Conservation (phyloP, 208 protist species). For the Wallacemonas sp. region DNA sequence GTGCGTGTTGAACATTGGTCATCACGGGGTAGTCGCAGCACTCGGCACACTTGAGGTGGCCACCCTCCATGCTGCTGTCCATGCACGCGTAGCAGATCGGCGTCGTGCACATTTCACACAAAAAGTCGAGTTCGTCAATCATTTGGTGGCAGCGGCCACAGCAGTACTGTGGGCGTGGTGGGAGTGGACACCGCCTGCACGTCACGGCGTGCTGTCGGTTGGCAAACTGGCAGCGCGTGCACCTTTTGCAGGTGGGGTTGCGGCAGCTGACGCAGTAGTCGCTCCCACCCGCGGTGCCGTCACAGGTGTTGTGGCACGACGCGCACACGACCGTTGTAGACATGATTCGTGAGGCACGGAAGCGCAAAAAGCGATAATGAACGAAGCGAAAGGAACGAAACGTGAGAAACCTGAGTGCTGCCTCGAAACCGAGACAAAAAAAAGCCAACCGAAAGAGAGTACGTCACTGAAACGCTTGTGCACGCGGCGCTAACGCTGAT, state of each 20-base stretch:
- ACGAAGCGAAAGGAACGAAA: too few species aligned
- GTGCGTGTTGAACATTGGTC: neutral
- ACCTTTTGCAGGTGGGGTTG: slow-evolving; percentile 38
- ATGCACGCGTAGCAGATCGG: slow-evolving; percentile 67
- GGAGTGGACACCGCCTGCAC: slow-evolving; percentile 44
- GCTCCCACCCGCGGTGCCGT: slow-evolving; percentile 14
- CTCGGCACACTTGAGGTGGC: slow-evolving; percentile 59
- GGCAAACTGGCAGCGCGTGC: slow-evolving; percentile 22
- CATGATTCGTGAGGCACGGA: too few species aligned
- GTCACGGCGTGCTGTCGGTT: slow-evolving; percentile 45
- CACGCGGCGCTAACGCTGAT: too few species aligned
- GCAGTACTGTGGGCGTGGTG: slow-evolving; percentile 18
- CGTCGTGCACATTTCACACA: slow-evolving; percentile 62
- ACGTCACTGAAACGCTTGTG: too few species aligned
- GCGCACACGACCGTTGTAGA: neutral
- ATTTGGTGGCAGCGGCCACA: slow-evolving; percentile 52
- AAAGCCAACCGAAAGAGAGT: too few species aligned
- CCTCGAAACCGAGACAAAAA: too few species aligned
- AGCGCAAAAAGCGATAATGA: too few species aligned
- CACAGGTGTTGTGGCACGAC: slow-evolving; percentile 16
- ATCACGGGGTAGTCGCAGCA: slow-evolving; percentile 60
- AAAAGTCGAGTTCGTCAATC: slow-evolving; percentile 39
- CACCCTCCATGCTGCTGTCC: slow-evolving; percentile 60
- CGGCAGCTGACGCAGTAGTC: slow-evolving; percentile 51
- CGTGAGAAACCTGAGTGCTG: too few species aligned